Percentiles rank a stretch among this genome's conserved stretches.
These are phyloP conservation scores for Alternaria novae-zelandiae DNA, from an alignment of 2,329 filamentous ascomycete species.

Conservation along the genomic window DNA sequence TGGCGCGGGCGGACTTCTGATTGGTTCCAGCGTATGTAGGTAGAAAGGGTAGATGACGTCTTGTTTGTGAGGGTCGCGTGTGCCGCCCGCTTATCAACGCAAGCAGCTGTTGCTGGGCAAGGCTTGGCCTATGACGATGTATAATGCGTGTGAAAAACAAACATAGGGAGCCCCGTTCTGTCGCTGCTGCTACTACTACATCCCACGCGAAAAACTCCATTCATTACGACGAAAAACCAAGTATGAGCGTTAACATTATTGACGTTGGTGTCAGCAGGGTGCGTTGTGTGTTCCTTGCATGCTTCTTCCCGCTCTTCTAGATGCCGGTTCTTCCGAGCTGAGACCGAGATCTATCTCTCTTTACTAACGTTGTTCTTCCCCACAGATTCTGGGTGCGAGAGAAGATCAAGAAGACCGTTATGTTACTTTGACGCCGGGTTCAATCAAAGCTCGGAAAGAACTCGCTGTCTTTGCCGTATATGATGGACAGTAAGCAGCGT, in stretches of 20 bases:
- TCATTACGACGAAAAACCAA: background rate
- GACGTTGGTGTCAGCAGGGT: conserved; percentile 25
- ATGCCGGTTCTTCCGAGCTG: conserved; percentile 4
- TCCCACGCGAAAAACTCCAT: background rate
- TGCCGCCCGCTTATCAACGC: conserved; percentile 9
- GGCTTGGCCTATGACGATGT: conserved; percentile 18
- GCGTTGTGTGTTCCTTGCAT: conserved; percentile 8
- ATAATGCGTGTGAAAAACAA: background rate
- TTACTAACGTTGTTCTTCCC: conserved; percentile 18
- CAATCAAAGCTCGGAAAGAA: conserved; percentile 28
- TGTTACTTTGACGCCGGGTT: conserved; percentile 21
- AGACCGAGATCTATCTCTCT: background rate
- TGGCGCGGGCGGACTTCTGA: conserved; percentile 2
- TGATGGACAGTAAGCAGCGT: conserved; percentile 30
- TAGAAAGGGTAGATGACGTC: conserved; percentile 22
- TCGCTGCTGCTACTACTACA: background rate
- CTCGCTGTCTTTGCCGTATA: conserved; percentile 31
- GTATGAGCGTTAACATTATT: conserved; percentile 20
- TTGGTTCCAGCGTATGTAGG: conserved; percentile 7
- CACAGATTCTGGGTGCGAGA: conserved; percentile 30
- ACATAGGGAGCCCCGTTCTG: background rate
- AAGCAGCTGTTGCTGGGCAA: conserved; percentile 11
- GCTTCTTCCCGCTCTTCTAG: background rate
- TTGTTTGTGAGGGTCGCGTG: conserved; percentile 18
- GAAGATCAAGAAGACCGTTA: conserved; percentile 33